phyloP scores from a whole-genome alignment of 208 protist genomes.

The Wallacemonas sp. region DNA sequence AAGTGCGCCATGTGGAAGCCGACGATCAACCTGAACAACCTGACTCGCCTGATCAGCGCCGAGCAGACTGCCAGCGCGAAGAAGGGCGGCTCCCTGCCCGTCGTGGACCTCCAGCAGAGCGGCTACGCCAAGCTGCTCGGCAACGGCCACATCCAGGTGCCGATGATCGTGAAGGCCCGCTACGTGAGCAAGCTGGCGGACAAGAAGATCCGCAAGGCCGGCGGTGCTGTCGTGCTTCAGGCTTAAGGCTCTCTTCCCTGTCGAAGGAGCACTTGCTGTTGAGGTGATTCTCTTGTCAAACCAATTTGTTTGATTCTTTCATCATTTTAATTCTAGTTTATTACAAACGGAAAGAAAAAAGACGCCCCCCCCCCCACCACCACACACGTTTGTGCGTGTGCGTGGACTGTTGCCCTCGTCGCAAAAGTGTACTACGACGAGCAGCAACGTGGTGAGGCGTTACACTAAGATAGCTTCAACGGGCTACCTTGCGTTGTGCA shows the following conservation, averaged over 20 bases:
- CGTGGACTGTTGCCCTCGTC: too few species aligned
- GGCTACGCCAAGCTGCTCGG: conserved; percentile 99
- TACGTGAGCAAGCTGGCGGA: conserved; percentile 99
- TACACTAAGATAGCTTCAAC: too few species aligned
- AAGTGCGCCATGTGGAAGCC: conserved; percentile 95
- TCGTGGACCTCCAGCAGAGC: conserved; percentile 97
- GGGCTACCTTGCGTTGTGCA: too few species aligned
- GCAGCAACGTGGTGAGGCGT: too few species aligned
- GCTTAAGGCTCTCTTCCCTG: conserved; percentile 78
- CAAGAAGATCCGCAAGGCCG: conserved; percentile 99
- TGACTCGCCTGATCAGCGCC: conserved; percentile 97
- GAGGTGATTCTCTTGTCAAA: conserved; percentile 18
- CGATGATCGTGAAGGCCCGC: conserved; percentile 99
- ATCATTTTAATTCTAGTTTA: conserved; percentile 23
- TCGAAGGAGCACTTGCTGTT: background rate
- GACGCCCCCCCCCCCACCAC: too few species aligned
- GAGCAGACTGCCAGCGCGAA: conserved; percentile 81
- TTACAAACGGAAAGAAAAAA: conserved; percentile 13
- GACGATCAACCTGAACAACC: conserved; percentile 98
- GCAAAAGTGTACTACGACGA: too few species aligned
- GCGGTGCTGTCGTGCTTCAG: conserved; percentile 97
- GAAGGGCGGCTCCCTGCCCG: conserved; percentile 92
- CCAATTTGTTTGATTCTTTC: conserved; percentile 18
- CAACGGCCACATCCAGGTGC: conserved; percentile 97
- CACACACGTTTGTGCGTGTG: too few species aligned